phyloP scores from a whole-genome alignment of 208 protist species.

The Sergeia podlipaevii region DNA sequence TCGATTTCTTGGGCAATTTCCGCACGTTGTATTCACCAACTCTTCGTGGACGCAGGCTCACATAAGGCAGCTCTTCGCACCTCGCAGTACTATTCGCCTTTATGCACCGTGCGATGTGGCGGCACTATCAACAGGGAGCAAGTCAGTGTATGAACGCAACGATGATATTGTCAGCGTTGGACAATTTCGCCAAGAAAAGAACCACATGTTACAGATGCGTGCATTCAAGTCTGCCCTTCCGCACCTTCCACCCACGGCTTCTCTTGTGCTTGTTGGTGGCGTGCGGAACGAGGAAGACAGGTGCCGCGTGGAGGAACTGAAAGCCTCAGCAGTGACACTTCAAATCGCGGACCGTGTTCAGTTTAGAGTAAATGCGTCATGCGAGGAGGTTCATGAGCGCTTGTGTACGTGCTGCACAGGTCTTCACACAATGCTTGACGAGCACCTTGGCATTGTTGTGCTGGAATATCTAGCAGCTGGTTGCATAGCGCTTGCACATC shows the following conservation, averaged over 20 bases:
- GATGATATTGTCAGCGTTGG: constrained; percentile 92
- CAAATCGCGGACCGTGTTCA: constrained; percentile 56
- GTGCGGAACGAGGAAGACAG: constrained; percentile 77
- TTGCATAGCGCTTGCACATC: constrained; percentile 91
- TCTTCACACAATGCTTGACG: constrained; percentile 98
- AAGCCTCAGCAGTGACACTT: constrained; percentile 28
- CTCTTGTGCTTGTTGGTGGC: constrained; percentile 88
- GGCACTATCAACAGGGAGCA: constrained; percentile 30
- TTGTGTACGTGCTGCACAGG: constrained; percentile 75
- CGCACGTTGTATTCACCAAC: constrained; percentile 92
- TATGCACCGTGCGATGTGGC: constrained; percentile 93
- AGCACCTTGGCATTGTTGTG: constrained; percentile 99
- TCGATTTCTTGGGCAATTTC: constrained; percentile 67
- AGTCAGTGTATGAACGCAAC: constrained; percentile 25
- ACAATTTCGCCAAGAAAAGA: constrained; percentile 98
- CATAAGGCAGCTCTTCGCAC: constrained; percentile 83
- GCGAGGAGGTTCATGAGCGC: constrained; percentile 34
- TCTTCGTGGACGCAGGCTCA: constrained; percentile 96
- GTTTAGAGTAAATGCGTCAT: constrained; percentile 55
- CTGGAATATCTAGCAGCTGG: constrained; percentile 96
- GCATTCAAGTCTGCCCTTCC: constrained; percentile 66
- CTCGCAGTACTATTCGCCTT: constrained; percentile 37
- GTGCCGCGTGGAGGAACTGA: constrained; percentile 51
- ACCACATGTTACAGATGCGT: constrained; percentile 94
- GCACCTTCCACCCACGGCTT: constrained; percentile 30